A percentile compares a stretch with the other conserved stretches of the same genome.
Conservation (phyloP, 2,329 filamentous ascomycete genomes). For the Penicillium sp. region DNA sequence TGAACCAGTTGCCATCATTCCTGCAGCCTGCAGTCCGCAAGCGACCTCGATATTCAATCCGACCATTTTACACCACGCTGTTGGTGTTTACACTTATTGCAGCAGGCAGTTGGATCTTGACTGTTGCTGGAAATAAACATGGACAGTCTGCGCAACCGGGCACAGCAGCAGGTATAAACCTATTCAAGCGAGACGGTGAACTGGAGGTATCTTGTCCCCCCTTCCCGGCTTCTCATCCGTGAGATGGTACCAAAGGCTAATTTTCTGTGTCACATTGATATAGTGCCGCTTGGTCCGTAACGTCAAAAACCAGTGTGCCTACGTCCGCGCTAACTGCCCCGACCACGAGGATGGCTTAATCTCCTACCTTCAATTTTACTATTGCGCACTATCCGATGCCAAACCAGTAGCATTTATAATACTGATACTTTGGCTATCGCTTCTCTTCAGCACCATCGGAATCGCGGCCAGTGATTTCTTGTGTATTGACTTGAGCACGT, state of each 20-base stretch:
- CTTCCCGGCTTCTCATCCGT: background rate
- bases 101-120: constrained; percentile 30
- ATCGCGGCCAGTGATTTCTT: constrained; percentile 99
- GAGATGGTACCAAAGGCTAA: constrained; percentile 16
- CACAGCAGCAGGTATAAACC: constrained; percentile 8
- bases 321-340: constrained; percentile 75
- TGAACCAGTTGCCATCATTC: constrained; percentile 22
- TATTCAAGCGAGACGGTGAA: constrained; percentile 24
- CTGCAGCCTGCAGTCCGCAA: constrained; percentile 24
- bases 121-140: constrained; percentile 11
- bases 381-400: constrained; percentile 68
- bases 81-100: constrained; percentile 37
- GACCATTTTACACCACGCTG: constrained; percentile 50
- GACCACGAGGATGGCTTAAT: constrained; percentile 89
- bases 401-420: constrained; percentile 77
- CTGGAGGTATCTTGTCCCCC: constrained; percentile 27
- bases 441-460: constrained; percentile 94
- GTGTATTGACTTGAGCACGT: constrained; percentile 92
- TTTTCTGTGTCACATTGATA: constrained; percentile 13
- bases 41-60: constrained; percentile 41
- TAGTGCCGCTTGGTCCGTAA: constrained; percentile 78
- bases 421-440: constrained; percentile 76
- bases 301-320: constrained; percentile 79
- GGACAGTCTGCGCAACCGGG: background rate
- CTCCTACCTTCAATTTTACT: constrained; percentile 87